Conservation (phyloP, 129 eudicot species). For the Helichrysum umbraculigerum region DNA sequence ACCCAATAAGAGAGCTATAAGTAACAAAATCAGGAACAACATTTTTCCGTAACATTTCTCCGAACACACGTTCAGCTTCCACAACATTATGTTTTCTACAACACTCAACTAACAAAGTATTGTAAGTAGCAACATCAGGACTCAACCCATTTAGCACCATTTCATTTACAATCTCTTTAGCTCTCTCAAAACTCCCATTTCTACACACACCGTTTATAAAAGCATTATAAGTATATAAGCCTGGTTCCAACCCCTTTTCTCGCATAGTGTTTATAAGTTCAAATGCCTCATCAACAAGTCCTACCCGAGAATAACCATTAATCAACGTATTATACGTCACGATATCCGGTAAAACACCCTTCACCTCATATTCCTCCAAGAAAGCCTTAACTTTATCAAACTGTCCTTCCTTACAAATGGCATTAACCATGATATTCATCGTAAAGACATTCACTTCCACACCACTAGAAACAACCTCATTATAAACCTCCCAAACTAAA, state of each 20-base stretch:
- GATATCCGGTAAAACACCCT: slow-evolving; percentile 62
- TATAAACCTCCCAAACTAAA: slow-evolving; percentile 64
- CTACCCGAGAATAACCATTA: slow-evolving; percentile 57
- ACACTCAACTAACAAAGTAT: slow-evolving; percentile 61
- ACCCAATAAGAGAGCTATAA: slow-evolving; percentile 59
- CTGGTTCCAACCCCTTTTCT: slow-evolving; percentile 50
- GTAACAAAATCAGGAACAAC: slow-evolving; percentile 65
- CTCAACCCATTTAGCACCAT: slow-evolving; percentile 47
- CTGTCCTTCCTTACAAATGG: slow-evolving; percentile 61
- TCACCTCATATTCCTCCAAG: slow-evolving; percentile 49
- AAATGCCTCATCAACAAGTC: slow-evolving; percentile 53
- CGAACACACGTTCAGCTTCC: slow-evolving; percentile 47
- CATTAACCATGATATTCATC: slow-evolving; percentile 75
- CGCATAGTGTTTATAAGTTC: slow-evolving; percentile 46
- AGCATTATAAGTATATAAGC: slow-evolving; percentile 63
- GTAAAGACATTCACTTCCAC: slow-evolving; percentile 50
- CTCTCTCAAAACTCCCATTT: slow-evolving; percentile 47
- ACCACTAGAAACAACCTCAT: slow-evolving; percentile 42
- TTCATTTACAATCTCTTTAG: slow-evolving; percentile 51
- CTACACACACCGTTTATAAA: slow-evolving; percentile 68
- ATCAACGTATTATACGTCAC: slow-evolving; percentile 82
- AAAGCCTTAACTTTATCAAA: slow-evolving; percentile 39
- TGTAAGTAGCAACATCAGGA: slow-evolving; percentile 72
- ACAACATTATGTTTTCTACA: slow-evolving; percentile 42
- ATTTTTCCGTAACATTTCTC: slow-evolving; percentile 46